These are phyloP conservation scores for Phaeotremella skinneri DNA, from an alignment of 768 basidiomycete genomes.

Conservation along the genomic window DNA sequence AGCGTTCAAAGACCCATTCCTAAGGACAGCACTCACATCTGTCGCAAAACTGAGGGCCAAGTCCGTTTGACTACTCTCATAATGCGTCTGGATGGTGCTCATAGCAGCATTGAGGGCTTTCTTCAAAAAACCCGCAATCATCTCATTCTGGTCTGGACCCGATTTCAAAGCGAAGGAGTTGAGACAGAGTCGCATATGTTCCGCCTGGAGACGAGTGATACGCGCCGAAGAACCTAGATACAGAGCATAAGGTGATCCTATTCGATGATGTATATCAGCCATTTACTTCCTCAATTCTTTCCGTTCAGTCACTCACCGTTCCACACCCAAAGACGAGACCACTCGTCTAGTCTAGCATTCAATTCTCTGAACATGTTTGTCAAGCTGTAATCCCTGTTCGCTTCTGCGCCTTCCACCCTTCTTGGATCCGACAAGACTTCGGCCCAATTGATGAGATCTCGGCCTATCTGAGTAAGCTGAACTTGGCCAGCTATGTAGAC, in stretches of 20 bases:
- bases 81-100: constrained; percentile 36
- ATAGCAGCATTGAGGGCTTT: constrained; percentile 41
- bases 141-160: constrained; percentile 25
- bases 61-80: constrained; percentile 39
- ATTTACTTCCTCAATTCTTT: neutral
- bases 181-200: constrained; percentile 41
- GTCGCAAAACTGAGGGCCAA: constrained; percentile 38
- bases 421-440: constrained; percentile 28
- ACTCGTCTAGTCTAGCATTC: constrained; percentile 36
- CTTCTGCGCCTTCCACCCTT: constrained; percentile 22
- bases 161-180: constrained; percentile 41
- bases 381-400: constrained; percentile 29
- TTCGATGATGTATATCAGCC: neutral
- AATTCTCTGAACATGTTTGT: constrained; percentile 33
- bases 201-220: constrained; percentile 32
- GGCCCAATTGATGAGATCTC: constrained; percentile 36
- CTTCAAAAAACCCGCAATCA: constrained; percentile 27
- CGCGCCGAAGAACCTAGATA: constrained; percentile 34
- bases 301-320: constrained; percentile 25
- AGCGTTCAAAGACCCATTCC: neutral
- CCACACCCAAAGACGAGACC: constrained; percentile 40
- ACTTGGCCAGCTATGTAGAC: constrained; percentile 41
- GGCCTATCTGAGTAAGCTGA: constrained; percentile 37
- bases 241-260: constrained; percentile 36
- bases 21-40: constrained; percentile 27